A percentile compares a stretch with the other conserved stretches of the same genome.
Conservation (phyloP, 2,329 filamentous ascomycete genomes). For the Fusarium mangiferae region DNA sequence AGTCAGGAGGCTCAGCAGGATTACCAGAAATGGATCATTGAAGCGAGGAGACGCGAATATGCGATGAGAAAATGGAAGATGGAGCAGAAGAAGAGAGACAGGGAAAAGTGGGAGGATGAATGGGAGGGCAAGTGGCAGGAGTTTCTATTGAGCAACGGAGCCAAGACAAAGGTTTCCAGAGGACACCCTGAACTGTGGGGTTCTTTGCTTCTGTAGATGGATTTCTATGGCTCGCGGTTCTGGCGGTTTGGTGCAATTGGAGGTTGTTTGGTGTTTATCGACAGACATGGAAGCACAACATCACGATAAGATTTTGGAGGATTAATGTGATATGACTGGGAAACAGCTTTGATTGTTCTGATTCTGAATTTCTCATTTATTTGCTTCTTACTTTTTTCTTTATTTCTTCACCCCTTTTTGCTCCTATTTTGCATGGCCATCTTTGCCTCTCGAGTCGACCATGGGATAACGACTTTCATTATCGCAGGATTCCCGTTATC, state of each 20-base stretch:
- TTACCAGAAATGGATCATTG: background rate
- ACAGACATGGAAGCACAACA: too few species aligned
- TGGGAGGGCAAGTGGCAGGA: background rate
- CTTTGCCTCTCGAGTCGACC: background rate
- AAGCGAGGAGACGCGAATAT: background rate
- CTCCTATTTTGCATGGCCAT: background rate
- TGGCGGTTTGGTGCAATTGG: background rate
- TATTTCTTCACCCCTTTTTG: rapidly evolving
- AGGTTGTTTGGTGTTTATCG: background rate
- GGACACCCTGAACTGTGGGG: background rate
- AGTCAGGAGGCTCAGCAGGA: background rate
- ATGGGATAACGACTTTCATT: too few species aligned
- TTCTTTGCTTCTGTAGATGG: background rate
- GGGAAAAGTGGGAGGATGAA: background rate
- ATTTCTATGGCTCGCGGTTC: rapidly evolving
- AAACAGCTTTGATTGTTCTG: rapidly evolving
- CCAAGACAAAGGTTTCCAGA: background rate
- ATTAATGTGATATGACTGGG: too few species aligned
- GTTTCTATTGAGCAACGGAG: background rate
- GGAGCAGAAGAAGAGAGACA: background rate
- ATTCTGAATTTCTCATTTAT: rapidly evolving
- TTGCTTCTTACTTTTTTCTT: background rate
- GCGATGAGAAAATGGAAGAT: too few species aligned
- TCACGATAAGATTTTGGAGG: background rate
- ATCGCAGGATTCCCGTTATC: too few species aligned